Conservation (phyloP, 139 green algal genomes). For the Pleodorina starrii region DNA sequence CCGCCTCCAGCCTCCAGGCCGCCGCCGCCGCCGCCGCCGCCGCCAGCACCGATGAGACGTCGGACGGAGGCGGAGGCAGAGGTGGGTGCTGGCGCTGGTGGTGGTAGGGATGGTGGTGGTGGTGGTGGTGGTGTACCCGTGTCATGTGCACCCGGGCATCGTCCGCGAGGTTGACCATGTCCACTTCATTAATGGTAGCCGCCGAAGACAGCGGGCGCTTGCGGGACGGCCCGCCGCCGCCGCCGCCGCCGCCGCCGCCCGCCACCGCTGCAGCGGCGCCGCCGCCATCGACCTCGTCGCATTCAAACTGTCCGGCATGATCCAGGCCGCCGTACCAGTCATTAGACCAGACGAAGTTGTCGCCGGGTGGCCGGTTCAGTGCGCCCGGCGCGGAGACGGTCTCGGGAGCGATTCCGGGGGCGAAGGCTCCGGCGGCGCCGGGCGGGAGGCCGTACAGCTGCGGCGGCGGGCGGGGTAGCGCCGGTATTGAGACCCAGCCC, state of each 20-base stretch:
- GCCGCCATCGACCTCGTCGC: background rate
- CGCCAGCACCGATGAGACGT: background rate
- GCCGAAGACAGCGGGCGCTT: constrained; percentile 37
- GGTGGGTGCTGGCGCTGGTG: background rate
- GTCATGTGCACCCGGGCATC: background rate
- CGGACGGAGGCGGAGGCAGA: background rate
- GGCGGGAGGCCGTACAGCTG: background rate
- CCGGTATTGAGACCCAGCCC: background rate
- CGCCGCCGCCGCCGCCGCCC: background rate
- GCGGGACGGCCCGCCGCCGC: background rate
- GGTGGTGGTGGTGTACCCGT: background rate
- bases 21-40: background rate
- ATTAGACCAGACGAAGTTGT: background rate
- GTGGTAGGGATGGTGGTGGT: background rate
- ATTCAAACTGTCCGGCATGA: background rate
- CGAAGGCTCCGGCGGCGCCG: background rate
- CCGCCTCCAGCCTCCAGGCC: background rate
- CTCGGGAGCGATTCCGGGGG: background rate
- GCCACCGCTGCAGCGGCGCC: background rate
- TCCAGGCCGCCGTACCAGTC: background rate
- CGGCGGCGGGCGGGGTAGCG: background rate
- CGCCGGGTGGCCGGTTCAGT: background rate
- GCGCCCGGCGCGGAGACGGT: constrained; percentile 7
- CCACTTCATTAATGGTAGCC: background rate
- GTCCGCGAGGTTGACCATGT: background rate